Conservation (phyloP, 257 asterid genomes). For the Solanum neorickii region DNA sequence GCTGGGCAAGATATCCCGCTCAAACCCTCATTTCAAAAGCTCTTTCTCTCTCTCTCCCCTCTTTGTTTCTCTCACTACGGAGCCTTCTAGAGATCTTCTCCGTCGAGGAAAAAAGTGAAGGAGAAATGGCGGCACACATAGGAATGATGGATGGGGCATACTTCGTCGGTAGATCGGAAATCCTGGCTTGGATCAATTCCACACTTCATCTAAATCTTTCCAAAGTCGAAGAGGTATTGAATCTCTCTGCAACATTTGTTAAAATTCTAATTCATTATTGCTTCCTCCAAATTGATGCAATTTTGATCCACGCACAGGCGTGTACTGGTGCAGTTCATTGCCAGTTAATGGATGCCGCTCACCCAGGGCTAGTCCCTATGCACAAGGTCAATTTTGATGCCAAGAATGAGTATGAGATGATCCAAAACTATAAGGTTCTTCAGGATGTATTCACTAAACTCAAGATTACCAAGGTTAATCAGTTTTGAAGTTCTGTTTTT, state of each 20-base stretch:
- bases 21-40: constrained; percentile 30
- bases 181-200: constrained; percentile 79
- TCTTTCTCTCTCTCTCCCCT: not conserved
- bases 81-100: not conserved
- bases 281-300: not conserved
- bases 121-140: constrained; percentile 53
- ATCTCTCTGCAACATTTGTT: not conserved
- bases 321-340: constrained; percentile 85
- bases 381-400: constrained; percentile 91
- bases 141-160: constrained; percentile 91
- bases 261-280: not conserved
- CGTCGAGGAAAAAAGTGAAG: not conserved
- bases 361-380: constrained; percentile 82
- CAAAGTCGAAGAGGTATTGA: constrained; percentile 80
- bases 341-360: constrained; percentile 87
- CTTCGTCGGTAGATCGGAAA: constrained; percentile 87
- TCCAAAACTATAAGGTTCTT: constrained; percentile 83
- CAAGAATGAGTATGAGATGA: constrained; percentile 79
- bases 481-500: not conserved
- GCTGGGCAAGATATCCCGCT: constrained; percentile 23
- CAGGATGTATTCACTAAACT: constrained; percentile 87
- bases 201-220: constrained; percentile 75
- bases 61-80: not conserved
- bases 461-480: constrained; percentile 64
- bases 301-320: constrained; percentile 29